These are phyloP conservation scores for Polychytrium aggregatum DNA, from an alignment of 192 early-diverging fungal genomes.

Conservation along the genomic window DNA sequence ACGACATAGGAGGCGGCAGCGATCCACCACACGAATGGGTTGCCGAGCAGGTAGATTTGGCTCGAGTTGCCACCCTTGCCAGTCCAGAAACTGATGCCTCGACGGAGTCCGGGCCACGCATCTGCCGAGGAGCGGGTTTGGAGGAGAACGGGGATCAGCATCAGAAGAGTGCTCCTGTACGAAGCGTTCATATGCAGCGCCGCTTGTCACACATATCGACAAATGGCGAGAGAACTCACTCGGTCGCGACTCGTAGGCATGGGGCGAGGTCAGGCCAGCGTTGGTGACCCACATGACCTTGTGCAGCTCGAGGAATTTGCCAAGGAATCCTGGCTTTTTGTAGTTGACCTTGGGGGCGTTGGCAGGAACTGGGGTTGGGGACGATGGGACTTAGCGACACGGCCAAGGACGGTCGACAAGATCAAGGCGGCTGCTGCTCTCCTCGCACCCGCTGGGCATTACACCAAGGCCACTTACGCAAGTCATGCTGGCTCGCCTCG, in stretches of 20 bases:
- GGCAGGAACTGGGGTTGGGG: slow-evolving; percentile 13
- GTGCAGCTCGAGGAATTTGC: slow-evolving; percentile 40
- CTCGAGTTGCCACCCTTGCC: slow-evolving; percentile 20
- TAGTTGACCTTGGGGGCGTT: slow-evolving; percentile 27
- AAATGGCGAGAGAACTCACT: not conserved
- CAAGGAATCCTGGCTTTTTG: slow-evolving; percentile 25
- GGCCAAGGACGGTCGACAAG: no score
- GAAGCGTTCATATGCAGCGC: not conserved
- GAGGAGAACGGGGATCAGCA: no score
- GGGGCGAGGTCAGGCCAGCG: slow-evolving; percentile 27
- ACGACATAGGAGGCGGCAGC: slow-evolving; percentile 13
- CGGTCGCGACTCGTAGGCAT: slow-evolving; percentile 42
- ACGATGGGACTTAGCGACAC: no score
- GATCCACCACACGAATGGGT: slow-evolving; percentile 37
- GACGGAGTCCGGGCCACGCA: slow-evolving; percentile 28
- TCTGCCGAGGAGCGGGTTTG: slow-evolving; percentile 6
- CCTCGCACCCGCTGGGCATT: no score
- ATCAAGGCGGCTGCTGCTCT: no score
- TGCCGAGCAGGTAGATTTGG: slow-evolving; percentile 40
- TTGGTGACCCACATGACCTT: slow-evolving; percentile 40
- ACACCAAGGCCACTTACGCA: no score
- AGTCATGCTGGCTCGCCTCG: slow-evolving; percentile 22
- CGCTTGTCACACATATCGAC: not conserved
- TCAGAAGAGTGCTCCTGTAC: not conserved
- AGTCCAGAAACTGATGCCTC: slow-evolving; percentile 45